Evolutionary conservation across 2,329 filamentous ascomycete species (phyloP).

Genomic region (Fusarium hainanense): DNA sequence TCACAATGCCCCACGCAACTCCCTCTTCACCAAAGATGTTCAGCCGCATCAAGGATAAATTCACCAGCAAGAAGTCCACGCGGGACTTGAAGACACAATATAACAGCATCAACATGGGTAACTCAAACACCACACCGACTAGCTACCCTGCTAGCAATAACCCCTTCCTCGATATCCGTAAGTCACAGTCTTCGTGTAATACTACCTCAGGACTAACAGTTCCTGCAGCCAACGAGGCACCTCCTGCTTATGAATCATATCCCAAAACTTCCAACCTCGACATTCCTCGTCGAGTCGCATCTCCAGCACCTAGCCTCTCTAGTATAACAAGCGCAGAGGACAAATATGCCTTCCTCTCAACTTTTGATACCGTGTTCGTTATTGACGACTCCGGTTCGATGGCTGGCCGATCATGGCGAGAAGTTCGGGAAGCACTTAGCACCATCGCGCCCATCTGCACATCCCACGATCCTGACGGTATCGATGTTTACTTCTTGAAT

Average conservation of each 20-base stretch:
- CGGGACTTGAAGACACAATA: background rate
- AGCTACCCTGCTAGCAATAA: background rate
- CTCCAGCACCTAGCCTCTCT: slow-evolving; percentile 33
- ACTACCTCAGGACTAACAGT: background rate
- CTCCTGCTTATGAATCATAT: slow-evolving; percentile 50
- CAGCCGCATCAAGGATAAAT: slow-evolving; percentile 49
- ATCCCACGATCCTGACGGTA: slow-evolving; percentile 80
- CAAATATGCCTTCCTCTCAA: slow-evolving; percentile 77
- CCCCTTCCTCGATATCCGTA: slow-evolving; percentile 15
- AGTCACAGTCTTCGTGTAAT: background rate
- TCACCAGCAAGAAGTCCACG: slow-evolving; percentile 43
- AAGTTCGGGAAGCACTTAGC: slow-evolving; percentile 76
- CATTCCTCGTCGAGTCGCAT: slow-evolving; percentile 25
- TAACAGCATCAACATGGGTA: slow-evolving; percentile 4
- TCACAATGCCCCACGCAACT: slow-evolving; percentile 22
- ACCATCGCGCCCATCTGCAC: slow-evolving; percentile 87
- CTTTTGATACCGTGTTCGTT: slow-evolving; percentile 89
- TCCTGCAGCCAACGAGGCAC: slow-evolving; percentile 45
- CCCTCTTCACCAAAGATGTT: slow-evolving; percentile 35
- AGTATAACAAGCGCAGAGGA: slow-evolving; percentile 65
- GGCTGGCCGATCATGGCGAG: slow-evolving; percentile 79
- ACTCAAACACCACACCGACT: slow-evolving; percentile 1
- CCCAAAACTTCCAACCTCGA: slow-evolving; percentile 16
- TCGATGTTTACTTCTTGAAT: slow-evolving; percentile 94
- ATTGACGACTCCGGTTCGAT: slow-evolving; percentile 95